Evolutionary conservation across 2,329 filamentous ascomycete species (phyloP).

Genomic region (Monilinia fructigena): DNA sequence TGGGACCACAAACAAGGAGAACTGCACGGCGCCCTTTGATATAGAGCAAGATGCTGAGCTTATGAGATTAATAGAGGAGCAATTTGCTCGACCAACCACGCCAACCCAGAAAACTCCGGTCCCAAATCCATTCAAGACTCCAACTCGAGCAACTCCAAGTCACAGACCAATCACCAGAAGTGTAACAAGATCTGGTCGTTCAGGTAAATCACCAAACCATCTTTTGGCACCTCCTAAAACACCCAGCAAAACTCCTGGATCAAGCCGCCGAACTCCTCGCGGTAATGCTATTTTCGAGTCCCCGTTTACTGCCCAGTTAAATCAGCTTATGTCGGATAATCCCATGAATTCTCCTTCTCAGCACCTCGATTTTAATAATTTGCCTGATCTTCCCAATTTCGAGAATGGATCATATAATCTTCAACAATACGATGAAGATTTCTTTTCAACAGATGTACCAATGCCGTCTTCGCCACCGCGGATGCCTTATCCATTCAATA

Average conservation of each 20-base stretch:
- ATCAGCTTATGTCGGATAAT: slow-evolving; percentile 39
- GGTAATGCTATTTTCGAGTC: slow-evolving; percentile 38
- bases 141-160: slow-evolving; percentile 38
- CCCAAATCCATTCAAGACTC: slow-evolving; percentile 40
- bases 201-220: slow-evolving; percentile 36
- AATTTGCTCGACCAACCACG: slow-evolving; percentile 38
- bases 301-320: slow-evolving; percentile 41
- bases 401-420: slow-evolving; percentile 23
- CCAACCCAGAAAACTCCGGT: slow-evolving; percentile 31
- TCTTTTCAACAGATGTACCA: slow-evolving; percentile 46
- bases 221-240: slow-evolving; percentile 34
- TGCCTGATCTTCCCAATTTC: slow-evolving; percentile 38
- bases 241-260: slow-evolving; percentile 34
- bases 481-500: slow-evolving; percentile 38
- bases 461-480: slow-evolving; percentile 49
- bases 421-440: slow-evolving; percentile 41
- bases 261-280: slow-evolving; percentile 35
- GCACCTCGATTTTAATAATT: slow-evolving; percentile 40
- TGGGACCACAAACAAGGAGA: slow-evolving; percentile 38
- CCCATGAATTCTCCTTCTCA: slow-evolving; percentile 33
- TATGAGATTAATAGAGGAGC: slow-evolving; percentile 38
- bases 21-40: slow-evolving; percentile 31
- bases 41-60: slow-evolving; percentile 37
- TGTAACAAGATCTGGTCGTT: slow-evolving; percentile 35
- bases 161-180: slow-evolving; percentile 40